Base-by-base conservation (phyloP, 2,329 filamentous ascomycete species). In the Colletotrichum zoysiae region DNA sequence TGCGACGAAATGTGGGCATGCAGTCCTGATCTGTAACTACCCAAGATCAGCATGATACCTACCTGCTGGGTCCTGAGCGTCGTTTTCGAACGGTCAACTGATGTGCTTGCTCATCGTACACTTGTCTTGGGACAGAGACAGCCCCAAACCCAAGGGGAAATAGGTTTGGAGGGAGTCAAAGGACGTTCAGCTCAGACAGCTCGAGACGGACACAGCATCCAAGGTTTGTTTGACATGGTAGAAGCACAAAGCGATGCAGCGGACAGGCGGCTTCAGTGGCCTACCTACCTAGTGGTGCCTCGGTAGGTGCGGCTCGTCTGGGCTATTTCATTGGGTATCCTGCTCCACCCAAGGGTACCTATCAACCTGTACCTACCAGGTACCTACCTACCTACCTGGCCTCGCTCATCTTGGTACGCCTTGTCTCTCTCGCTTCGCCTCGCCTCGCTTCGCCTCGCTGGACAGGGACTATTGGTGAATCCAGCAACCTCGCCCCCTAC, bases 381-480 rank as follows among this genome's bases (percentile, higher is more conserved):
- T n/a, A 46, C 44, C 44, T n/a, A 46, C 44, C 44, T n/a, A 44
- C 5, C 5, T 20, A 46, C 44, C 44, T 44, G 62, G 30, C 30
- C 30, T 30, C 30, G 3, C 30, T 30, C 30, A 30, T 30, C 30
- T 30, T 30, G 30, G 30, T 30, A 30, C 30, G 33, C 56, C 44
- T n/a, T 23, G 20, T 42, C 35, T 23, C 59, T 61, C 40, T 18
- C 40, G 38, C 38, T 40, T 12, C 14, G 40, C 14, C 42, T 35
- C n/a, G 46, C 18, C 20, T 33, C 33, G 33, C 30, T 40, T 60
- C 35, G 62, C 56, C 55, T 65, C 55, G 55, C 55, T 40, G 33
- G 66, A 55, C 67, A 18, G 23, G 66, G 62, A 33, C 62, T 46
- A 11, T 59, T 70, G 30, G 46, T 59, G 67, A 55, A 59, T 66